A percentile compares a stretch with the other conserved stretches of the same genome.
phyloP scores from a whole-genome alignment of 192 early-diverging fungal genomes.

The Rhizophagus sp. region DNA sequence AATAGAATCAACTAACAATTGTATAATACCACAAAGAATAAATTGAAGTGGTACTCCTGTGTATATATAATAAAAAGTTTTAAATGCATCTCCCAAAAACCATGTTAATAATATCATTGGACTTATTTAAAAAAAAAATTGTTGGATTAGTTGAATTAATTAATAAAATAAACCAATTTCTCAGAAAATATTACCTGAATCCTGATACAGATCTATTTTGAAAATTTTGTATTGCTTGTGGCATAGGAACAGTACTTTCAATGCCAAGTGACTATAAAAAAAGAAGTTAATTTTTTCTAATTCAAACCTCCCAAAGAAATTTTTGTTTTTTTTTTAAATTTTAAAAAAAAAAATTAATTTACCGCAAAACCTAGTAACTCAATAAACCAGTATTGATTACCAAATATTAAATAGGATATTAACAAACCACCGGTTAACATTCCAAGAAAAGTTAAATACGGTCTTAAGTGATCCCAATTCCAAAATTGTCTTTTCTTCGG shows the following conservation, averaged over 20 bases:
- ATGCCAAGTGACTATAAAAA: conserved; percentile 49
- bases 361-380: conserved; percentile 41
- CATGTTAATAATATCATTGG: conserved; percentile 43
- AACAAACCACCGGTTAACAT: conserved; percentile 28
- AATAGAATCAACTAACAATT: conserved; percentile 53
- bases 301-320: neutral
- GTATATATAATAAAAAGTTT: conserved; percentile 56
- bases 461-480: conserved; percentile 41
- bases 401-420: conserved; percentile 37
- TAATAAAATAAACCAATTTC: neutral
- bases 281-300: neutral
- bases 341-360: neutral
- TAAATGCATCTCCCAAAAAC: conserved; percentile 62
- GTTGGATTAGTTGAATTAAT: neutral
- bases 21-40: conserved; percentile 53
- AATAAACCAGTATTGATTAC: conserved; percentile 32
- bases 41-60: conserved; percentile 56
- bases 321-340: too few relatives aligned
- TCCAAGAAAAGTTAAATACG: conserved; percentile 41
- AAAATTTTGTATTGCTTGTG: conserved; percentile 54
- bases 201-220: conserved; percentile 49
- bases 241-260: conserved; percentile 60
- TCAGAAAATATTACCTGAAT: conserved; percentile 39
- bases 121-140: neutral
- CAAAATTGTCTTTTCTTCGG: conserved; percentile 36